Conservation (phyloP, 225 moss, liverwort and hornwort genomes). For the Bryum argenteum region DNA sequence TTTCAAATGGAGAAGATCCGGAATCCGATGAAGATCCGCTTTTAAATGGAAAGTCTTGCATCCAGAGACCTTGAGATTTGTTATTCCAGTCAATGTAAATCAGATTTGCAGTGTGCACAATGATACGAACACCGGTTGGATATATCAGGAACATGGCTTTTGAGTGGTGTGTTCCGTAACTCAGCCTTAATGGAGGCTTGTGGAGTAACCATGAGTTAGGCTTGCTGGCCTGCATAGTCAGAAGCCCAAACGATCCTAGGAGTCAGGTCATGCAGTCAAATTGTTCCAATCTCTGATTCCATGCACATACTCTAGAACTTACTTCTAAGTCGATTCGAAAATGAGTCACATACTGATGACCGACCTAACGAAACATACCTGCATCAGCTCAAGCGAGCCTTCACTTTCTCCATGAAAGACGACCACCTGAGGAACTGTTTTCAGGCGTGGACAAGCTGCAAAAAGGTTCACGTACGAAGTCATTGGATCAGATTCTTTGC, state of each 20-base stretch:
- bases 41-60: conserved; percentile 98
- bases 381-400: conserved; percentile 72
- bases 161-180: conserved; percentile 96
- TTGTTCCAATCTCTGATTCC: background rate
- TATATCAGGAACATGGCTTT: conserved; percentile 98
- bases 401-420: conserved; percentile 92
- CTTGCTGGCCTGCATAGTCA: conserved; percentile 62
- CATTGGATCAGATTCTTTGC: conserved; percentile 31
- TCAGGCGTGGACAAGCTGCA: conserved; percentile 78
- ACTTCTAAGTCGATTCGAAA: background rate
- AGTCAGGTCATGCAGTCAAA: conserved; percentile 7
- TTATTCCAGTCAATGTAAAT: conserved; percentile 93
- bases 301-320: conserved; percentile 7
- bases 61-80: conserved; percentile 98
- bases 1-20: conserved; percentile 71
- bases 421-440: conserved; percentile 64
- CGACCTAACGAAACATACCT: conserved; percentile 41
- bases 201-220: conserved; percentile 76
- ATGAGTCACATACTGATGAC: conserved; percentile 7
- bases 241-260: conserved; percentile 21
- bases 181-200: conserved; percentile 83
- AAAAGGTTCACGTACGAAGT: conserved; percentile 18
- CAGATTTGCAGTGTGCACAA: conserved; percentile 95
- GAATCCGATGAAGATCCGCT: conserved; percentile 33
- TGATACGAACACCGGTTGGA: conserved; percentile 76